Evolutionary conservation across 192 early-diverging fungal genomes (phyloP), one percentile per base, ranked within the genome.

Genomic region (Coemansia sp.): DNA sequence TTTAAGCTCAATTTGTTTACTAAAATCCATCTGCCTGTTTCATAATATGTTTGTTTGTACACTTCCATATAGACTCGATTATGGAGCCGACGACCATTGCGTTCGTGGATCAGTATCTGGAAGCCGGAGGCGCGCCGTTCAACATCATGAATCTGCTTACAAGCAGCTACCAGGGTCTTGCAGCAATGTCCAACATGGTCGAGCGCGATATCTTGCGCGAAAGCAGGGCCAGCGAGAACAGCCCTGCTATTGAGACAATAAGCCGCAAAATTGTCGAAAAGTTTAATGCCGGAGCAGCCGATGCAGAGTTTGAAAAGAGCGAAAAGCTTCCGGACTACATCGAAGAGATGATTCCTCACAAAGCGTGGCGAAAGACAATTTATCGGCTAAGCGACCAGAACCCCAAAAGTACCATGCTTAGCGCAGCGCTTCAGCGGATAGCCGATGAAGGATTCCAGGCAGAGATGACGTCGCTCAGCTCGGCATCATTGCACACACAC

Each of bases 361-460:
- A 76, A 20, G 81, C 75, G 34, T 93, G 89, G 90, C 86, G 91
- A 74, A 83, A 78, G 32, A 77, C 85, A 14, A 87, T 91, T 18
- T 93, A 93, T 62, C 86, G 86, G 18, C 72, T 93, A 4, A 86
- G 88, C 48, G 89, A 90, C 39, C 75, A 77, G 34, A 69, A 93
- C 60, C 86, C 89, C 14, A 78, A 79, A n/a, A 87, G 90, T 62
- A 61, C 67, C 6, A 87, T 93, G 68, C 61, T 93, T 5, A 88
- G 87, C 51, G 84, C 85, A 52, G 85, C 87, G 11, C 87, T 91
- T 53, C 90, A 88, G 87, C 72, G 64, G 61, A 89, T 91, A 63
- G 83, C 89, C 14, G 87, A 91, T 66, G 68, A 83, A 32, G 90
- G 90, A 22, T 84, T 88, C 66, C 81, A 87, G 72, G 73, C 83